Evolutionary conservation across 345 rosid genomes (phyloP).

Genomic region (Angophora floribunda): DNA sequence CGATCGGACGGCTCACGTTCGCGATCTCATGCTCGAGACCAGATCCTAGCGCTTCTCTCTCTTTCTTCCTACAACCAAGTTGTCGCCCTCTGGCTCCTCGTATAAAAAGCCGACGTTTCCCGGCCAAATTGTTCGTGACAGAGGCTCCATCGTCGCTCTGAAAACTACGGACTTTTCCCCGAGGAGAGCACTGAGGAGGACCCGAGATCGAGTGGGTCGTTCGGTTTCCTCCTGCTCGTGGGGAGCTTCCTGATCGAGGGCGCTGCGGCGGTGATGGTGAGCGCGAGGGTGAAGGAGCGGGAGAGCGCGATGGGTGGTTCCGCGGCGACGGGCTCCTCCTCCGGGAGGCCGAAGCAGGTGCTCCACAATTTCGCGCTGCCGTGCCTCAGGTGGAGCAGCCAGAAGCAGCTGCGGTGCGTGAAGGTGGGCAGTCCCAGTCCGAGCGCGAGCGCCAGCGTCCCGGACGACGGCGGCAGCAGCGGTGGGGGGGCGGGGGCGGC

Average conservation of each 20-base stretch:
- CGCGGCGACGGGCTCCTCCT: conserved; percentile 18
- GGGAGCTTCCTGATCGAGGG: not conserved
- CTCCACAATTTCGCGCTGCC: conserved; percentile 47
- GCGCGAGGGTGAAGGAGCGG: conserved; percentile 1
- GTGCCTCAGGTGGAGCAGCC: conserved; percentile 43
- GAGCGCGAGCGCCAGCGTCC: not conserved
- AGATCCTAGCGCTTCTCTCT: not conserved
- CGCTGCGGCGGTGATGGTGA: not conserved
- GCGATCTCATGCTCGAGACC: not conserved
- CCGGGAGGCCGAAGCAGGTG: conserved; percentile 32
- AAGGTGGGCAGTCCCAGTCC: conserved; percentile 5
- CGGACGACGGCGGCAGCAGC: not conserved
- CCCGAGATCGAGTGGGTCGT: not conserved
- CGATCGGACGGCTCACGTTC: not conserved
- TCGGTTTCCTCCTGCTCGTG: not conserved
- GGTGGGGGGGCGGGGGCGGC: not conserved
- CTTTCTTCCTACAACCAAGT: not conserved
- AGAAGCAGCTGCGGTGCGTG: conserved; percentile 33
- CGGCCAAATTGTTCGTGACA: not conserved
- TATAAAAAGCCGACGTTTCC: not conserved
- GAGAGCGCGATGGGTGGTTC: not conserved
- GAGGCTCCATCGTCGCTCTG: not conserved
- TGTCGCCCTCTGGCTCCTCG: not conserved
- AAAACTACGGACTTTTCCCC: not conserved
- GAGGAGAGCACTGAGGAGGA: not conserved